These are phyloP conservation scores for Luffa aegyptiaca DNA, from an alignment of 306 rosid genomes.

Conservation along the genomic window DNA sequence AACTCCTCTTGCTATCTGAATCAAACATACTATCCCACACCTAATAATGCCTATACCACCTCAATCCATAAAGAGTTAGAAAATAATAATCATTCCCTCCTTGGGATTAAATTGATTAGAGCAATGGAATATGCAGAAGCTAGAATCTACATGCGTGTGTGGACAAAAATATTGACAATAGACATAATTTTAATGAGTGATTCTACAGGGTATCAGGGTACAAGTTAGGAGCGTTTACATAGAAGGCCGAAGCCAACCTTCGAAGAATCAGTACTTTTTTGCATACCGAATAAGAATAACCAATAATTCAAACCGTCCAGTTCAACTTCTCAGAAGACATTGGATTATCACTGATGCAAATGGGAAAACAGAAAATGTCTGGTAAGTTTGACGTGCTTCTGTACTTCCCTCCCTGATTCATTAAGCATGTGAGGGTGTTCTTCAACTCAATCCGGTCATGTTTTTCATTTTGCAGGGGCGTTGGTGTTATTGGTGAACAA, in stretches of 20 bases:
- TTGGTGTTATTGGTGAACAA: conserved; percentile 94
- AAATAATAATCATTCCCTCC: not conserved
- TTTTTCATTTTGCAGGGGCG: conserved; percentile 47
- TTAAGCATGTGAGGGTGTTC: not conserved
- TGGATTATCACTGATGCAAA: conserved; percentile 93
- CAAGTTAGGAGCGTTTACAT: conserved; percentile 92
- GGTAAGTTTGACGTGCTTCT: conserved; percentile 39
- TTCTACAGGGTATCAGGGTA: conserved; percentile 72
- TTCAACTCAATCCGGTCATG: not conserved
- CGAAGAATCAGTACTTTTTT: conserved; percentile 68
- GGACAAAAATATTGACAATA: not conserved
- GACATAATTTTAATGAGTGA: not conserved
- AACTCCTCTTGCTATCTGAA: not conserved
- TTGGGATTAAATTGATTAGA: not conserved
- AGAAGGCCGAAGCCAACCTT: conserved; percentile 93
- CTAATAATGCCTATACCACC: not conserved
- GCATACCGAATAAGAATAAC: conserved; percentile 87
- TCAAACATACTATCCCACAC: not conserved
- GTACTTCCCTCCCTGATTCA: conserved; percentile 12
- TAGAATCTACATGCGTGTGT: not conserved
- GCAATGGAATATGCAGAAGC: not conserved
- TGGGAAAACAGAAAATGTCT: conserved; percentile 69
- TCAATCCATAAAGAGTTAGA: not conserved
- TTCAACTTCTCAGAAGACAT: conserved; percentile 91
- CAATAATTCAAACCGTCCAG: conserved; percentile 69